These are phyloP conservation scores for Pouteria glomerata DNA, from an alignment of 148 eudicot genomes.

Conservation along the genomic window DNA sequence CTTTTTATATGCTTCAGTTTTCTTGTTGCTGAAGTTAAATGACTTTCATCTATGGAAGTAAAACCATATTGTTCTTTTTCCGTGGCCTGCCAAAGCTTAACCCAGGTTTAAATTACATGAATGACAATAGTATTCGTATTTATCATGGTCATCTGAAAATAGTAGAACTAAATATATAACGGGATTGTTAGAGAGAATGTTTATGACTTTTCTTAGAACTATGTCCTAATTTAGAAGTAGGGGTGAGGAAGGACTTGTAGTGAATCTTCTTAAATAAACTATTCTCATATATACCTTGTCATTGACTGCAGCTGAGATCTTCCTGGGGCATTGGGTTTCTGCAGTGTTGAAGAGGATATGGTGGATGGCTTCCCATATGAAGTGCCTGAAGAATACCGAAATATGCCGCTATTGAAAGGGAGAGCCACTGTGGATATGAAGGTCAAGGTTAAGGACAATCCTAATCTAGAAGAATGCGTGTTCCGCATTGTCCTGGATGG, in stretches of 20 bases:
- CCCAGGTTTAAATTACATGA: too few relatives aligned
- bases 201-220: not conserved
- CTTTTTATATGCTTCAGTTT: too few relatives aligned
- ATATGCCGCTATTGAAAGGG: constrained; percentile 90
- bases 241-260: constrained; percentile 29
- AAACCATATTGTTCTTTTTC: too few relatives aligned
- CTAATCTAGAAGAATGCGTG: constrained; percentile 70
- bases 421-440: constrained; percentile 98
- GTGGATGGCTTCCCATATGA: constrained; percentile 94
- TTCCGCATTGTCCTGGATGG: constrained; percentile 95
- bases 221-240: constrained; percentile 8
- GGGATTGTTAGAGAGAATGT: not conserved
- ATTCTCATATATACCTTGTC: constrained; percentile 82
- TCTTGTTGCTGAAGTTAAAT: too few relatives aligned
- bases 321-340: constrained; percentile 99
- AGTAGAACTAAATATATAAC: not conserved
- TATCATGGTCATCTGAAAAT: not conserved
- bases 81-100: too few relatives aligned
- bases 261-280: constrained; percentile 29
- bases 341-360: constrained; percentile 99
- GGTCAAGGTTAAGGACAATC: constrained; percentile 98
- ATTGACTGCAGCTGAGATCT: constrained; percentile 99
- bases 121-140: too few relatives aligned
- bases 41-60: too few relatives aligned
- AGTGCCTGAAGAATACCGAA: constrained; percentile 90